phyloP scores from a whole-genome alignment of 768 basidiomycete species.

The Auriscalpium microsporum region DNA sequence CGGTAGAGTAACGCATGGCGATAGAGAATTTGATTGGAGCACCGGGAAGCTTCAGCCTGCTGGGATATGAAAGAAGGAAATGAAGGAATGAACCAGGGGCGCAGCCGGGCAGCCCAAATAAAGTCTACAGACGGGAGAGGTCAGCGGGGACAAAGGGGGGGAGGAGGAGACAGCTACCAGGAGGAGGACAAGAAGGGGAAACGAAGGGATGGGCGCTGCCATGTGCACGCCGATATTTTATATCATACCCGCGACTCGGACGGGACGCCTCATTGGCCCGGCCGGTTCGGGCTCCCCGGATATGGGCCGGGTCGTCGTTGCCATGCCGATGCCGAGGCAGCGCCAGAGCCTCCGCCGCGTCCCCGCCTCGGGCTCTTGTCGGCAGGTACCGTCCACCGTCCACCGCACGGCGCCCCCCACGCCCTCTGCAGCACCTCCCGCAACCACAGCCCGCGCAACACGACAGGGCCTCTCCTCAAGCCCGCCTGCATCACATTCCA shows the following conservation, averaged over 20 bases:
- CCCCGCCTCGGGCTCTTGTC: too few species aligned
- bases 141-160: background rate
- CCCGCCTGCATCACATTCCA: too few species aligned
- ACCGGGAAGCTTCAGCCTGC: constrained; percentile 21
- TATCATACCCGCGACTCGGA: too few species aligned
- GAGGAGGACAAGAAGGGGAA: background rate
- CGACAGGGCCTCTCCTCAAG: too few species aligned
- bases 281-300: background rate
- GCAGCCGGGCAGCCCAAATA: constrained; percentile 68
- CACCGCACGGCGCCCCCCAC: too few species aligned
- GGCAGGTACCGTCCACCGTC: too few species aligned
- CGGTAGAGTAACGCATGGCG: constrained; percentile 39
- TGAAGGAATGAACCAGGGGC: constrained; percentile 42
- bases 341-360: too few species aligned
- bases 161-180: background rate
- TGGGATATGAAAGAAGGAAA: constrained; percentile 18
- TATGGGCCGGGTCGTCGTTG: background rate
- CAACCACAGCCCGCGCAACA: too few species aligned
- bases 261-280: background rate
- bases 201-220: background rate
- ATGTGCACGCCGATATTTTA: background rate
- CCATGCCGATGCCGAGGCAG: background rate
- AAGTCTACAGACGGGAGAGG: constrained; percentile 13
- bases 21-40: constrained; percentile 13
- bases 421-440: too few species aligned